A percentile compares a stretch with the other conserved stretches of the same genome.
These are phyloP conservation scores for Diplodia seriata DNA, from an alignment of 2,329 filamentous ascomycete species.

Conservation along the genomic window DNA sequence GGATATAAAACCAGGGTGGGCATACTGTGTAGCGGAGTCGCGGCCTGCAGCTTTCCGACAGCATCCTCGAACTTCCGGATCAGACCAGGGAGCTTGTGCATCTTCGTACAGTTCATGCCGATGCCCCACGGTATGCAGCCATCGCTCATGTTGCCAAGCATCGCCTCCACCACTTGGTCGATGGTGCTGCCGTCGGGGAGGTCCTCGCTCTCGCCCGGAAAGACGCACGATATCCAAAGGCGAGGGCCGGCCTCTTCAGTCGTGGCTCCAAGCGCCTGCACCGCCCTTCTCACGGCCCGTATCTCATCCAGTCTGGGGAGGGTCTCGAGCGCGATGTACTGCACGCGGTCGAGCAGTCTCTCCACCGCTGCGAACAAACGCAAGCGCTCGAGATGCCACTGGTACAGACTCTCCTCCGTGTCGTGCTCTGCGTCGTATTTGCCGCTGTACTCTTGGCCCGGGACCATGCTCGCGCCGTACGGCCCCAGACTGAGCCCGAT, in stretches of 20 bases:
- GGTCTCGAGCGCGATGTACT: conserved; percentile 17
- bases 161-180: conserved; percentile 1
- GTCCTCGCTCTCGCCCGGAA: neutral
- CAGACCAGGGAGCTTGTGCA: neutral
- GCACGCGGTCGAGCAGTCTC: neutral
- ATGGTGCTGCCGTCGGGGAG: conserved; percentile 9
- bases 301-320: conserved; percentile 13
- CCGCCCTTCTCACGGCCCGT: conserved; percentile 7
- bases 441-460: conserved; percentile 10
- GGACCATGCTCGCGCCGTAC: conserved; percentile 9
- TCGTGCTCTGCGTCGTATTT: conserved; percentile 11
- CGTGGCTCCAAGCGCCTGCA: neutral
- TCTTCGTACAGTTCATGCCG: conserved; percentile 19
- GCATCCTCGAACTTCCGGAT: conserved; percentile 9
- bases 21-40: neutral
- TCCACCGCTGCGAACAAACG: neutral
- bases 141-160: neutral
- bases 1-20: neutral
- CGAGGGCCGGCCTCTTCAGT: neutral
- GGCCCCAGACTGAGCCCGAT: conserved; percentile 6
- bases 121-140: neutral
- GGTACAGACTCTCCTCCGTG: neutral
- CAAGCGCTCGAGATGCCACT: conserved; percentile 13
- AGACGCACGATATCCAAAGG: conserved; percentile 19
- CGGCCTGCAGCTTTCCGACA: neutral